Base-by-base conservation (phyloP, 306 rosid species). In the Trichosanthes cucumerina region DNA sequence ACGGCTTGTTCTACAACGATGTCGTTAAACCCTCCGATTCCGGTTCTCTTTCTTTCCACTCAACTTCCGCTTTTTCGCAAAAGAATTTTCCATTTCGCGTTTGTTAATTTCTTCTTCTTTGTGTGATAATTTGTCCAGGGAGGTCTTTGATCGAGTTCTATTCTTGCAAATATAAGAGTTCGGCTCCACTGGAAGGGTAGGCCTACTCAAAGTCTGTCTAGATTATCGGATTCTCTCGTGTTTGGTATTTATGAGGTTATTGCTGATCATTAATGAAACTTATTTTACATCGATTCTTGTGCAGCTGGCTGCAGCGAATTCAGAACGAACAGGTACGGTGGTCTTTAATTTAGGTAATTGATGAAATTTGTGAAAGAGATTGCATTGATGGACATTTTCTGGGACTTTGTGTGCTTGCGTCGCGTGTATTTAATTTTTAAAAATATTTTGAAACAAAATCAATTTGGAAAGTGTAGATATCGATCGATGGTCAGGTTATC, bases 281-380 rank as follows among this genome's bases (percentile, higher is more conserved):
- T 23, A 43, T 50, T 9, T 28, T 65, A 36, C 86, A 43, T 23
- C 86, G 80, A 86, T 82, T 66, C 14, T 76, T 75, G 64, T 62
- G 83, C 93, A 95, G 97, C 86, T 95, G 98, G 98, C 74, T 90
- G 93, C 97, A 89, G 91, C 93, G 96, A 80, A 87, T 95, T 86
- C 85, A 80, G 81, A 85, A 77, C 63, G 87, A 92, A 76, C 97
- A 91, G 98, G 97, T 94, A 76, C 57, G 91, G 72, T 70, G 49
- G 64, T 82, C 69, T 23, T 71, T 43, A 36, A 73, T 63, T 78
- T 47, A 26, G 53, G 41, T 13, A 38, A 7, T 64, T 50, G 15
- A 66, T 19, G 13, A 53, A 21, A 62, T 46, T 28, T 36, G 43
- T 62, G 60, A 26, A 44, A 77, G 80, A 9, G 80, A 14, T 77